Evolutionary conservation across 2,329 filamentous ascomycete genomes (phyloP).

Genomic region (Lasiodiplodia gonubiensis): DNA sequence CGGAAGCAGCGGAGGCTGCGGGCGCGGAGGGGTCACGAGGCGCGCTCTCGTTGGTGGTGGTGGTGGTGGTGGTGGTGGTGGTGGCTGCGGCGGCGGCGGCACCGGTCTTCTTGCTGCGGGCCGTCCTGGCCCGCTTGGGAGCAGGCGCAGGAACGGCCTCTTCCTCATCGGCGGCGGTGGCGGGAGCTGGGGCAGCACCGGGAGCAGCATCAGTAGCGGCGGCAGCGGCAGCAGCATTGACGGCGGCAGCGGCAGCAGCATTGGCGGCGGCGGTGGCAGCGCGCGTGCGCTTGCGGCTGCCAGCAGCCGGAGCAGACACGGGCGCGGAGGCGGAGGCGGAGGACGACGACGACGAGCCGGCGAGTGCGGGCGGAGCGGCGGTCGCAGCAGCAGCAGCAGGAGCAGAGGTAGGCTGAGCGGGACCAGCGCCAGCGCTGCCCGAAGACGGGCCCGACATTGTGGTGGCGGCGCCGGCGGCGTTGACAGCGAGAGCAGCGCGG

Average conservation of each 20-base stretch:
- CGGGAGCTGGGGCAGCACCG: background rate
- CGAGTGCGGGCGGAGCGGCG: background rate
- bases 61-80: too few species aligned
- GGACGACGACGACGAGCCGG: background rate
- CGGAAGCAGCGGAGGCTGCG: background rate
- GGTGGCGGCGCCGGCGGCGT: background rate
- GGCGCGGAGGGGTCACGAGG: background rate
- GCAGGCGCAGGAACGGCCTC: background rate
- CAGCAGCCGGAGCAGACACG: background rate
- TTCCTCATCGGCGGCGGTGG: background rate
- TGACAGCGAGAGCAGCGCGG: conserved; percentile 9
- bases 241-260: background rate
- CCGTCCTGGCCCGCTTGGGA: background rate
- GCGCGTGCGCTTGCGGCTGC: conserved; percentile 2
- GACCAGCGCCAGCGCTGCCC: background rate
- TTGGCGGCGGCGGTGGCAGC: background rate
- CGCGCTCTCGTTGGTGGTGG: background rate
- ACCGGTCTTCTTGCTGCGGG: background rate
- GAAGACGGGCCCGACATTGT: background rate
- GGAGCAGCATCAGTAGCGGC: background rate
- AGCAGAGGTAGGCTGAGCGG: background rate
- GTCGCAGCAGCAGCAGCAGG: background rate
- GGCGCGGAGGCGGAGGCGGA: background rate
- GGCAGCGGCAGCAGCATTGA: background rate
- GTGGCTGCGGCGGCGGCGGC: background rate